Evolutionary conservation across 176 grass and related monocot genomes (phyloP).

Genomic region (Lolium rigidum): DNA sequence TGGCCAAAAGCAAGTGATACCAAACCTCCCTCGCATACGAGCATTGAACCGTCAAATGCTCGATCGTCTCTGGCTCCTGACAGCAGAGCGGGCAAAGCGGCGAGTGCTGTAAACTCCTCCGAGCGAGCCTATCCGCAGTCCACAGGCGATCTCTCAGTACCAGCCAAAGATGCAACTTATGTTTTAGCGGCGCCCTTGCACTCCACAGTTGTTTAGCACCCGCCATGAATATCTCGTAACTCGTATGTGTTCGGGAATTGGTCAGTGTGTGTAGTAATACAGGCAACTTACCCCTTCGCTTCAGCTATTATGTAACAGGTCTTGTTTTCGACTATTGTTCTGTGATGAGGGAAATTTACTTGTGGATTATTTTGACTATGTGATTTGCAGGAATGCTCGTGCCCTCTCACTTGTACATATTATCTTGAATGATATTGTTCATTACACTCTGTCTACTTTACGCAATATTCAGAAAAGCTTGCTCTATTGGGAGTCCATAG

Average conservation of each 20-base stretch:
- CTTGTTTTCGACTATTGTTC: neutral
- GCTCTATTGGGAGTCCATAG: conserved; percentile 76
- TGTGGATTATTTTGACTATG: neutral
- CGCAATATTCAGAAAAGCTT: conserved; percentile 88
- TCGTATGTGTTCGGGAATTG: neutral
- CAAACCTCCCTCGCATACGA: no score
- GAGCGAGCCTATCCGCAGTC: no score
- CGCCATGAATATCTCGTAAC: neutral
- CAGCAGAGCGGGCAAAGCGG: no score
- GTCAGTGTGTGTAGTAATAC: neutral
- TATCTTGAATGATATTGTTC: conserved; percentile 78
- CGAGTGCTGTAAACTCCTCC: no score
- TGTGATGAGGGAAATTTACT: neutral
- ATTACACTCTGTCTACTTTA: conserved; percentile 61
- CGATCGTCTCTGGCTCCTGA: no score
- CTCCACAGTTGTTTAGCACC: no score
- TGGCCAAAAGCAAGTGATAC: no score
- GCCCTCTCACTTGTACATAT: neutral
- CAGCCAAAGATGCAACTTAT: no score
- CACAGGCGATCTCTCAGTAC: no score
- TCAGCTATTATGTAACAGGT: neutral
- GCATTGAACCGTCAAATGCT: no score
- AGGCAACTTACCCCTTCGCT: neutral
- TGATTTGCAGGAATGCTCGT: conserved; percentile 53
- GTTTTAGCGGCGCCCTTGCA: no score